phyloP scores from a whole-genome alignment of 495 filamentous ascomycete genomes.

The Aspergillus leporis region DNA sequence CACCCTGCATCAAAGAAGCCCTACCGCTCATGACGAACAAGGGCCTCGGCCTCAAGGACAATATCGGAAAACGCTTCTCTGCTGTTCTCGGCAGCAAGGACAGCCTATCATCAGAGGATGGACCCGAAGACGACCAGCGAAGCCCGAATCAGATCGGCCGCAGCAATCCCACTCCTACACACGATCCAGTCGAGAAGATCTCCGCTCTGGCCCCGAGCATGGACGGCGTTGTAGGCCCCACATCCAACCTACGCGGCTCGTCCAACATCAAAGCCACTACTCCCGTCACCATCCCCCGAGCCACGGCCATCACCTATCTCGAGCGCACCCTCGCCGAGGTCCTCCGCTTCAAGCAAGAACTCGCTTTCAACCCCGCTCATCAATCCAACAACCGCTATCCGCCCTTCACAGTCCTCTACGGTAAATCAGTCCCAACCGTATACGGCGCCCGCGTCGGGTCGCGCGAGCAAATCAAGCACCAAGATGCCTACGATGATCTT shows the following conservation, averaged over 20 bases:
- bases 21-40: constrained; percentile 46
- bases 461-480: constrained; percentile 65
- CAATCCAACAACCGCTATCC: constrained; percentile 72
- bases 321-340: constrained; percentile 70
- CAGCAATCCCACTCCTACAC: background rate
- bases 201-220: constrained; percentile 16
- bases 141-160: constrained; percentile 25
- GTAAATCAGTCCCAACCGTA: constrained; percentile 82
- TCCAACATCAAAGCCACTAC: constrained; percentile 39
- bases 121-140: constrained; percentile 16
- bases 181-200: constrained; percentile 11
- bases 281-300: constrained; percentile 48
- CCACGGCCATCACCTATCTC: constrained; percentile 69
- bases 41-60: constrained; percentile 45
- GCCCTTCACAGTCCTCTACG: constrained; percentile 82
- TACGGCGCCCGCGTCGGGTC: constrained; percentile 72
- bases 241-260: constrained; percentile 30
- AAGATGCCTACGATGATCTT: constrained; percentile 84
- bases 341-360: constrained; percentile 71
- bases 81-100: constrained; percentile 28
- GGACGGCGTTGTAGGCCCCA: constrained; percentile 44
- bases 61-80: constrained; percentile 46
- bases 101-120: constrained; percentile 18
- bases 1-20: constrained; percentile 69
- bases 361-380: constrained; percentile 59